A percentile compares a stretch with the other conserved stretches of the same genome.
phyloP scores from a whole-genome alignment of 371 early-diverging fungal genomes.

The Mortierella sp. region DNA sequence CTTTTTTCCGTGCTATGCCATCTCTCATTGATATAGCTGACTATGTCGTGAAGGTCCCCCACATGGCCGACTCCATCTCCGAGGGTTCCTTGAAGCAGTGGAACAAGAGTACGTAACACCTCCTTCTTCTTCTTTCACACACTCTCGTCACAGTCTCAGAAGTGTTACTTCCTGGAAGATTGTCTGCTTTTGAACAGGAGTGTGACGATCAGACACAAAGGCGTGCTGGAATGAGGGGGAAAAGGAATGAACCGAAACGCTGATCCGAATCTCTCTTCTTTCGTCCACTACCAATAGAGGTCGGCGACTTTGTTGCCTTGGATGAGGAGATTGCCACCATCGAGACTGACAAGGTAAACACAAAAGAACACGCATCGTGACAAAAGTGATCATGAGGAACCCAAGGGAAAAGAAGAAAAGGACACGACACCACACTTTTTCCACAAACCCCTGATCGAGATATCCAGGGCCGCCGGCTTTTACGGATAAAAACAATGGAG shows the following conservation, averaged over 20 bases:
- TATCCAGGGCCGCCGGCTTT: not conserved
- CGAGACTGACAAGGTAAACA: conserved; percentile 95
- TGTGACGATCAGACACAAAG: not conserved
- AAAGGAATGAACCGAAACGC: not conserved
- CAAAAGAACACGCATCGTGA: not conserved
- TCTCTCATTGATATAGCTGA: conserved; percentile 65
- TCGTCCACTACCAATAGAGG: conserved; percentile 68
- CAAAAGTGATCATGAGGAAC: not conserved
- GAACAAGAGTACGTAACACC: conserved; percentile 87
- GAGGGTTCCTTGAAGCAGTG: conserved; percentile 97
- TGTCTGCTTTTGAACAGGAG: too few relatives aligned
- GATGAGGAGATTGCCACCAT: conserved; percentile 97
- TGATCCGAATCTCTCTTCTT: conserved; percentile 3
- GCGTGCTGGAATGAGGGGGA: not conserved
- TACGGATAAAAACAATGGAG: not conserved
- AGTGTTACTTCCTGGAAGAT: not conserved
- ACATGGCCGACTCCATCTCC: conserved; percentile 97
- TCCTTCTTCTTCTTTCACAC: too few relatives aligned
- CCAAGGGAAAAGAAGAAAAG: not conserved
- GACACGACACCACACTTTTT: not conserved
- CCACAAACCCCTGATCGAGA: not conserved
- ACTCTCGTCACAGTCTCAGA: not conserved
- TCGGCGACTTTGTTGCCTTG: conserved; percentile 93
- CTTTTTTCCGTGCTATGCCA: not conserved
- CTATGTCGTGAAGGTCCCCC: conserved; percentile 92